Evolutionary conservation across 1,139 yeast genomes (phyloP), one percentile per base, ranked within the genome.

Genomic region (Eremothecium coryli): DNA sequence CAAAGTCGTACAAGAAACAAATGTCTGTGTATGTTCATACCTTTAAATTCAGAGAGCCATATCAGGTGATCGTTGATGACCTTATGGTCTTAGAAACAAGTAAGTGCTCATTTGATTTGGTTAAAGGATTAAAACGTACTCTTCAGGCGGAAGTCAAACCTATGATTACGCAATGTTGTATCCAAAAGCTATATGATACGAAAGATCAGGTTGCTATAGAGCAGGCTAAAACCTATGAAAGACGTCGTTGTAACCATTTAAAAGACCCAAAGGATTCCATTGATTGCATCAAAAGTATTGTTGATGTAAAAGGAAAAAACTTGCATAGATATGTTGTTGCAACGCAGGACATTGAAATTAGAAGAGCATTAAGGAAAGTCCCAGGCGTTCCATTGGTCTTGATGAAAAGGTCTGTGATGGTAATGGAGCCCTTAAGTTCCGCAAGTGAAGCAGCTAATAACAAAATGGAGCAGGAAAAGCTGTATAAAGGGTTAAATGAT

Each of bases 141-240:
- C 65, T 88, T 7, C 97, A 88, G 55, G 84, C 79, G 5, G 88
- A 82, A 50, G 73, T 79, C 30, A 90, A 90, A 54, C 85, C 86
- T n/a, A 74, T 90, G 93, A 82, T 93, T 35, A 85, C 98, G 1
- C 98, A 90, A 60, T 93, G 98, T 54, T 82, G 95, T 49, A 84
- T 93, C 69, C 85, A 85, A 54, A 80, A 82, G 17, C 64, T 90
- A 23, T 93, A 90, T 56, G 68, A 70, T 32, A 67, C 81, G 8
- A 71, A 74, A 18, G 73, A 84, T 49, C 85, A 82, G 49, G 63
- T 60, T 3, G 93, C 93, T 2, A 84, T 90, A 36, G 80, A 71
- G 22, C 52, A 79, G 24, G 97, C 93, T 7, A 90, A 86, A 57
- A 55, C 65, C 14, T 82, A 80, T 46, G 98, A 90, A 60, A 76